Evolutionary conservation across 306 rosid genomes (phyloP).

Genomic region (Dryas drummondii): DNA sequence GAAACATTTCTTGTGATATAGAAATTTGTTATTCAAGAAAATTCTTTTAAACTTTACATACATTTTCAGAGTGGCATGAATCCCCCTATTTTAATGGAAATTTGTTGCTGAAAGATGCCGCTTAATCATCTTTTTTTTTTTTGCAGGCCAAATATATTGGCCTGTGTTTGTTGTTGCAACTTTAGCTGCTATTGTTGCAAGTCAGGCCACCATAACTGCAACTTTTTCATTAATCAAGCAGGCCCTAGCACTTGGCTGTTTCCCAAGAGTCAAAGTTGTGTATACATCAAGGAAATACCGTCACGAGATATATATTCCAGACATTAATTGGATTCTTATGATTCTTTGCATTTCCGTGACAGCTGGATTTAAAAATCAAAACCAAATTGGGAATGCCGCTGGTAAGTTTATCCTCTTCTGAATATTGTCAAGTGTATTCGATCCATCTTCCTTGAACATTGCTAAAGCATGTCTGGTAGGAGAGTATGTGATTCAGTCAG

Average conservation of each 20-base stretch:
- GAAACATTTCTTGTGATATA: not conserved
- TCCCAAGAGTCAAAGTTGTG: slow-evolving; percentile 93
- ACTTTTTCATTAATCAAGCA: slow-evolving; percentile 89
- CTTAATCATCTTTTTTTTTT: slow-evolving; percentile 16
- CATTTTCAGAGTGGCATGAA: not conserved
- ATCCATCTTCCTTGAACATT: not conserved
- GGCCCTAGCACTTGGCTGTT: slow-evolving; percentile 93
- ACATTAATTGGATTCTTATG: slow-evolving; percentile 94
- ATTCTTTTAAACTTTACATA: not conserved
- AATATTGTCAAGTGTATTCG: not conserved
- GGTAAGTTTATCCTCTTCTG: slow-evolving; percentile 44
- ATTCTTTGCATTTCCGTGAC: slow-evolving; percentile 89
- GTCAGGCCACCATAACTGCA: slow-evolving; percentile 94
- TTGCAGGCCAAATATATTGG: slow-evolving; percentile 74
- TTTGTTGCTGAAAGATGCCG: slow-evolving; percentile 25
- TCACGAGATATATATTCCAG: slow-evolving; percentile 87
- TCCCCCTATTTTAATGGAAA: not conserved
- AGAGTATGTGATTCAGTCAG: not conserved
- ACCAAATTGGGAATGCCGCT: slow-evolving; percentile 93
- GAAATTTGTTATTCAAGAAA: not conserved
- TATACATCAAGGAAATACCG: slow-evolving; percentile 76
- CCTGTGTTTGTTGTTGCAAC: slow-evolving; percentile 90
- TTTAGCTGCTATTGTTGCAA: slow-evolving; percentile 89
- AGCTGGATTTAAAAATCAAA: slow-evolving; percentile 87
- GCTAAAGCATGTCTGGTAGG: not conserved